Percentiles rank a stretch among this genome's conserved stretches.
These are phyloP conservation scores for Malassezia globosa DNA, from an alignment of 1,284 basidiomycete species.

Conservation along the genomic window DNA sequence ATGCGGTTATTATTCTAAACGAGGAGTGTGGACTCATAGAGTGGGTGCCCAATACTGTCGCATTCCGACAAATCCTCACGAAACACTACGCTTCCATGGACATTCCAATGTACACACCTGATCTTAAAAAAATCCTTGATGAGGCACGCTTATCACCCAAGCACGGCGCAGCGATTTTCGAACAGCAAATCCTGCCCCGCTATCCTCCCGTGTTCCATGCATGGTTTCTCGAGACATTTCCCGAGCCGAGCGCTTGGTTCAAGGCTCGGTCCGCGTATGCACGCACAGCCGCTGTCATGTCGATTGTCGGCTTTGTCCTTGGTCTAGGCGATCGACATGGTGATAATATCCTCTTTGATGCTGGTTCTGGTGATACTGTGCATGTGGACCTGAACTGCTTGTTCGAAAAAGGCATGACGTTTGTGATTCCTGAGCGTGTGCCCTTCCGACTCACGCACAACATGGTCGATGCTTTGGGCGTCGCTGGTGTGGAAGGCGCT, in stretches of 20 bases:
- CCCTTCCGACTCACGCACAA: slow-evolving; percentile 95
- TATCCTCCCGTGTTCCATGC: slow-evolving; percentile 80
- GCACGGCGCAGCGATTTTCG: slow-evolving; percentile 57
- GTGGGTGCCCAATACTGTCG: slow-evolving; percentile 92
- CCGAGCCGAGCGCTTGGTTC: slow-evolving; percentile 90
- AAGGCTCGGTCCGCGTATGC: slow-evolving; percentile 73
- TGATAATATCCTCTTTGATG: slow-evolving; percentile 91
- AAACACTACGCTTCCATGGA: slow-evolving; percentile 57
- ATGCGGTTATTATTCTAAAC: slow-evolving; percentile 89
- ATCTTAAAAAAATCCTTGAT: slow-evolving; percentile 55
- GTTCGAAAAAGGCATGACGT: slow-evolving; percentile 79
- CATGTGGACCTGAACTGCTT: slow-evolving; percentile 98
- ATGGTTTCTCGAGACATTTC: slow-evolving; percentile 94
- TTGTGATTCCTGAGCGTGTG: slow-evolving; percentile 83
- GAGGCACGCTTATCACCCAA: slow-evolving; percentile 53
- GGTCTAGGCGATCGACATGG: slow-evolving; percentile 95
- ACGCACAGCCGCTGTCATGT: slow-evolving; percentile 90
- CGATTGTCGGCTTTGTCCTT: slow-evolving; percentile 94
- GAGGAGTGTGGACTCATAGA: slow-evolving; percentile 96
- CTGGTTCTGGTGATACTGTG: slow-evolving; percentile 75
- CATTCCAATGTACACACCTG: slow-evolving; percentile 47
- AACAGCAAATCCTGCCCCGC: slow-evolving; percentile 53
- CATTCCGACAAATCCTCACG: slow-evolving; percentile 66
- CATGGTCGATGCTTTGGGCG: slow-evolving; percentile 79
- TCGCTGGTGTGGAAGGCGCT: slow-evolving; percentile 87